Conservation (phyloP, 805 yeast species). For the Hanseniaspora jakobsenii region DNA sequence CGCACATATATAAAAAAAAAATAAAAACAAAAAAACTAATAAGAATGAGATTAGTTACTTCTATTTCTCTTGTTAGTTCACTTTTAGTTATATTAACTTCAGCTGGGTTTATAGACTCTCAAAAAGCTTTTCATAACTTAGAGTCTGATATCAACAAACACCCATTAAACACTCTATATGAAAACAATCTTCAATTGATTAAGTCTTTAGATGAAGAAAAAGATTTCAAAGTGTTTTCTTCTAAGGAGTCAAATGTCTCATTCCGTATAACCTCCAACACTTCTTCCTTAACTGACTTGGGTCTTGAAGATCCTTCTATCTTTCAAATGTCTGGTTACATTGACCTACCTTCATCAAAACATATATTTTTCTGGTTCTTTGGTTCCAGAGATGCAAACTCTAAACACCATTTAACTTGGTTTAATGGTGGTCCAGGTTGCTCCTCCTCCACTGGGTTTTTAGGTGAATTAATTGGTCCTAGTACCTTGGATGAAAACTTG, state of each 20-base stretch:
- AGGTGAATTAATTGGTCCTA: constrained; percentile 77
- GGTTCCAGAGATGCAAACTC: constrained; percentile 52
- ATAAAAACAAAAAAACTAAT: too few relatives aligned
- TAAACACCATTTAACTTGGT: constrained; percentile 36
- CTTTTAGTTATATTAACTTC: too few relatives aligned
- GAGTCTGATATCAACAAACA: background rate
- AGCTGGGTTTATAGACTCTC: constrained; percentile 1
- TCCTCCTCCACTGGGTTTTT: constrained; percentile 81
- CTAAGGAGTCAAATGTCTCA: background rate
- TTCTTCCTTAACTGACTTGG: background rate
- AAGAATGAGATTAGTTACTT: too few relatives aligned
- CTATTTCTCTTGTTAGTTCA: too few relatives aligned
- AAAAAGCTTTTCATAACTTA: background rate
- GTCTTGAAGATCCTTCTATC: constrained; percentile 62
- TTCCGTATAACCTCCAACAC: constrained; percentile 9
- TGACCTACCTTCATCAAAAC: constrained; percentile 60
- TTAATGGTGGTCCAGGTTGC: constrained; percentile 96
- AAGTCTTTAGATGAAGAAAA: background rate
- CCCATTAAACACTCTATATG: background rate
- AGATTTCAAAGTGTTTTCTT: background rate
- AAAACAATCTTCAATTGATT: background rate
- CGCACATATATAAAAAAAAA: too few relatives aligned
- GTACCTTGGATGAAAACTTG: constrained; percentile 51
- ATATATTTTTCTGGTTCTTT: constrained; percentile 86
- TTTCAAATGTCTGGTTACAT: constrained; percentile 75